Conservation (phyloP, 176 grass and related monocot species). For the Avena insularis region DNA sequence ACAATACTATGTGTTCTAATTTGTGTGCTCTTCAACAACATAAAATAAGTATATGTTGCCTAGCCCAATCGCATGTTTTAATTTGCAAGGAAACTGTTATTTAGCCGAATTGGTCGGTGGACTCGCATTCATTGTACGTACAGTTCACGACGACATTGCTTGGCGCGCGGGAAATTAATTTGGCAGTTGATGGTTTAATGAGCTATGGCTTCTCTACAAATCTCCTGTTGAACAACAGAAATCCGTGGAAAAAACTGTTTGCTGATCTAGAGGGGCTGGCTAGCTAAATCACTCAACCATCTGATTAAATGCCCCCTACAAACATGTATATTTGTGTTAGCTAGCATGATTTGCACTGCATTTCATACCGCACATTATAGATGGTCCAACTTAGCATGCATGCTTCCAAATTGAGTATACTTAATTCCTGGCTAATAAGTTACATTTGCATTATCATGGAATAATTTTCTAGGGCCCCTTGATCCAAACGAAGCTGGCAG, state of each 20-base stretch:
- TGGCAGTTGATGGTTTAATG: slow-evolving; percentile 26
- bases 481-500: slow-evolving; percentile 39
- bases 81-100: no score
- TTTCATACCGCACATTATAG: not conserved
- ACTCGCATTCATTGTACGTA: not conserved
- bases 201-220: slow-evolving; percentile 12
- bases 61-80: no score
- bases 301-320: not conserved
- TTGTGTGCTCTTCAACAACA: no score
- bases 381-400: not conserved
- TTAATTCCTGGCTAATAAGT: slow-evolving; percentile 13
- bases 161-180: not conserved
- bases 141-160: not conserved
- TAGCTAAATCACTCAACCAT: not conserved
- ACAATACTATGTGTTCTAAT: no score
- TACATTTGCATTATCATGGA: slow-evolving; percentile 31
- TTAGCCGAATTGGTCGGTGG: no score
- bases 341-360: not conserved
- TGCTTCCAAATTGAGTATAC: not conserved
- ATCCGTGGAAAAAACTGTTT: not conserved
- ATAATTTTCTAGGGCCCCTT: slow-evolving; percentile 38
- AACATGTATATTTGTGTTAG: not conserved
- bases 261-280: not conserved
- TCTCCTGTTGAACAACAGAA: slow-evolving; percentile 30
- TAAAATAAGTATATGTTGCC: no score